Evolutionary conservation across 2,329 filamentous ascomycete species (phyloP).

Genomic region (Fusarium praegraminearum): DNA sequence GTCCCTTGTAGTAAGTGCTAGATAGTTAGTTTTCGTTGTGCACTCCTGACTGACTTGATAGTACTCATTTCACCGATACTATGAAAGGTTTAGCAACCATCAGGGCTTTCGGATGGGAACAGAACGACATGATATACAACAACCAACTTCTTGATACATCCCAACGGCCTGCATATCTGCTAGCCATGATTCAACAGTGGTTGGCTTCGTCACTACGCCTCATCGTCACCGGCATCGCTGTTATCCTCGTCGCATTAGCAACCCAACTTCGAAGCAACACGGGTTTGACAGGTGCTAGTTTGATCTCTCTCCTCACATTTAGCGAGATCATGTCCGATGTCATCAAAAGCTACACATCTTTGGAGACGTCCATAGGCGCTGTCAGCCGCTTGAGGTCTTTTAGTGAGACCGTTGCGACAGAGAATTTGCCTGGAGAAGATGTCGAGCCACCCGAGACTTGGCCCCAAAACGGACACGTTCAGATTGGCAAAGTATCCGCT

Average conservation of each 20-base stretch:
- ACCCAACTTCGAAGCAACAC: conserved; percentile 56
- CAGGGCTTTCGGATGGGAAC: conserved; percentile 66
- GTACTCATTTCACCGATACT: conserved; percentile 66
- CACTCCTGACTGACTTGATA: conserved; percentile 12
- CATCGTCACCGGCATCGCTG: conserved; percentile 61
- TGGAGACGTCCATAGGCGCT: conserved; percentile 44
- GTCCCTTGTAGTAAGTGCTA: conserved; percentile 53
- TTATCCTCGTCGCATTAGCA: conserved; percentile 60
- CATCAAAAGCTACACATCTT: conserved; percentile 39
- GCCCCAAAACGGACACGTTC: conserved; percentile 40
- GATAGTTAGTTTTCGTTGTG: accelerated
- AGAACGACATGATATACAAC: conserved; percentile 55
- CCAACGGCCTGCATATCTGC: conserved; percentile 68
- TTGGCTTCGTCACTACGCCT: conserved; percentile 60
- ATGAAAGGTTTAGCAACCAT: conserved; percentile 67
- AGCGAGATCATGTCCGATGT: conserved; percentile 36
- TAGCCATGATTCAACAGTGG: conserved; percentile 59
- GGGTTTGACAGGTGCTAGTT: conserved; percentile 51
- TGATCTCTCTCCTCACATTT: conserved; percentile 53
- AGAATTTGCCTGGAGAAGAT: conserved; percentile 40
- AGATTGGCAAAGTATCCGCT: not conserved
- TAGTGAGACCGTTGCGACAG: conserved; percentile 43
- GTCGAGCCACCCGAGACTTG: conserved; percentile 44
- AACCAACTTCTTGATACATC: conserved; percentile 63
- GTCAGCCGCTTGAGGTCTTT: conserved; percentile 43